phyloP scores from a whole-genome alignment of 208 protist genomes.

The Leishmania lainsoni region DNA sequence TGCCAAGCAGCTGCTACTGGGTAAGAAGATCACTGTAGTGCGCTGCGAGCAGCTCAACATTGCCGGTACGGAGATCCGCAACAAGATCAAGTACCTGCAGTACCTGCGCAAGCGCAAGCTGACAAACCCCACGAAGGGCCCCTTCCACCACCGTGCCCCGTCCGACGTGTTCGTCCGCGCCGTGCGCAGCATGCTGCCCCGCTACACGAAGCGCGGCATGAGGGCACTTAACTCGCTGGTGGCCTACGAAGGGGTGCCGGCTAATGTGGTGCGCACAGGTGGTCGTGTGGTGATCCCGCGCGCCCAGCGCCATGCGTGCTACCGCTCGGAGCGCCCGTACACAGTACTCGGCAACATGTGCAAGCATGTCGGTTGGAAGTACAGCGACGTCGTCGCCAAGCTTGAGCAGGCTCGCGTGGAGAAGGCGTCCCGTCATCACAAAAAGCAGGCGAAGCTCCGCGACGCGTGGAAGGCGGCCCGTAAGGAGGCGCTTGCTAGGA shows the following conservation, averaged over 20 bases:
- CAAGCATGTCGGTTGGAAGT: constrained; percentile 91
- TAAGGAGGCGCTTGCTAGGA: constrained; percentile 79
- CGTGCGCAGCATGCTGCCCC: constrained; percentile 98
- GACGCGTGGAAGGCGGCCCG: constrained; percentile 68
- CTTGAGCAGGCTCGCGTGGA: constrained; percentile 77
- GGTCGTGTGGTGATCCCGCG: constrained; percentile 73
- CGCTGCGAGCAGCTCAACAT: constrained; percentile 97
- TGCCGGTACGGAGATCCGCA: constrained; percentile 96
- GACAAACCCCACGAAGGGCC: constrained; percentile 97
- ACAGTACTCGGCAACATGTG: constrained; percentile 87
- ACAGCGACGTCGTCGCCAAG: constrained; percentile 82
- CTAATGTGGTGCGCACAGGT: constrained; percentile 68
- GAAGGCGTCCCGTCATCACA: constrained; percentile 68
- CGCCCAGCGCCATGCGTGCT: constrained; percentile 79
- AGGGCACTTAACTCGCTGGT: constrained; percentile 71
- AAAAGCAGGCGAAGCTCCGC: constrained; percentile 74
- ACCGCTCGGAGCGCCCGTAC: constrained; percentile 78
- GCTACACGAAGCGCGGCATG: constrained; percentile 90
- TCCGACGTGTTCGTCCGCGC: constrained; percentile 95
- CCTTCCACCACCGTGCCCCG: constrained; percentile 98
- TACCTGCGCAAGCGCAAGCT: constrained; percentile 97
- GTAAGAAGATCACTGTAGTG: constrained; percentile 97
- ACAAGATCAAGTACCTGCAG: constrained; percentile 96
- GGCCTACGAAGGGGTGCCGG: constrained; percentile 83
- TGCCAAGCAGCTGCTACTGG: constrained; percentile 97